Conservation (phyloP, 1,284 basidiomycete genomes). For the Sparassis latifolia region DNA sequence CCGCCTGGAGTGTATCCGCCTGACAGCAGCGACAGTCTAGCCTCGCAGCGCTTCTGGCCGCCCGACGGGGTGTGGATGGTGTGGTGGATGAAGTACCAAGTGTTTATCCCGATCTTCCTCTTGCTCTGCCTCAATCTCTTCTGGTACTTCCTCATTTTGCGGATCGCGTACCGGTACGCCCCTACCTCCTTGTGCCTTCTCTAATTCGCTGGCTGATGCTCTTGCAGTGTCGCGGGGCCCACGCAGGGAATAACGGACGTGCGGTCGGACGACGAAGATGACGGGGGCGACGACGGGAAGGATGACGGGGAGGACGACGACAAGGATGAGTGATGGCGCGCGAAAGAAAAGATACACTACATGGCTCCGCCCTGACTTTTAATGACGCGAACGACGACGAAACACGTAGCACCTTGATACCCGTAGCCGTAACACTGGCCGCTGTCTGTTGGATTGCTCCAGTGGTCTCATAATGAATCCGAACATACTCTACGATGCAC, state of each 20-base stretch:
- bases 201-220: background rate
- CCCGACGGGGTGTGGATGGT: conserved; percentile 65
- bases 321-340: conserved; percentile 27
- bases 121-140: conserved; percentile 85
- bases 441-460: too few relatives aligned
- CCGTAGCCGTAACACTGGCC: too few relatives aligned
- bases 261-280: conserved; percentile 68
- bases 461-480: too few relatives aligned
- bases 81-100: conserved; percentile 79
- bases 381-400: too few relatives aligned
- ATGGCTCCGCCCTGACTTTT: too few relatives aligned
- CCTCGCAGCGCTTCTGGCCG: conserved; percentile 54
- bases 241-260: conserved; percentile 31
- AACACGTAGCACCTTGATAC: too few relatives aligned
- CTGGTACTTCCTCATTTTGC: conserved; percentile 82
- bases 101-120: conserved; percentile 69
- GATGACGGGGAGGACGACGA: conserved; percentile 8
- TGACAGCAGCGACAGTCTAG: conserved; percentile 35
- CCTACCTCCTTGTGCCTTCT: background rate
- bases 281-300: conserved; percentile 34
- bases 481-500: too few relatives aligned
- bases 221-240: background rate
- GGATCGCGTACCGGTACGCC: conserved; percentile 53
- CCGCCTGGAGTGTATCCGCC: background rate
- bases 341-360: background rate